These are phyloP conservation scores for Bocquillonia castaneifolia DNA, from an alignment of 441 rosid species.

Conservation along the genomic window DNA sequence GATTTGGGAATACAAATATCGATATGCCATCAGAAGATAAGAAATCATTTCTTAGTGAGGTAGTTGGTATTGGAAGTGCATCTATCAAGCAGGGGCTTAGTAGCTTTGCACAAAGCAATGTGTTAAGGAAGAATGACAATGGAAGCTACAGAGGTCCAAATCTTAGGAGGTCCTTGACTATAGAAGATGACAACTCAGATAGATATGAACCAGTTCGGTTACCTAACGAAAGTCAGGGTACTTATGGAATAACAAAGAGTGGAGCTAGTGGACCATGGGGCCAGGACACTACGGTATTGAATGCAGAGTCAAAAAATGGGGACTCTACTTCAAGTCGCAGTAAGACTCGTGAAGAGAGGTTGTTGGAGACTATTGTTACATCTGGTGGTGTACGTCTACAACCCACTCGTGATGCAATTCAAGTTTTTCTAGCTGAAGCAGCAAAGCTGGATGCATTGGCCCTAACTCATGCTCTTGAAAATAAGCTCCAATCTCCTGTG, in stretches of 20 bases:
- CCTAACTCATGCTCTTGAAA: constrained; percentile 68
- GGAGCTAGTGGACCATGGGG: constrained; percentile 63
- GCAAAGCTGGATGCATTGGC: constrained; percentile 72
- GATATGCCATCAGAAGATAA: constrained; percentile 73
- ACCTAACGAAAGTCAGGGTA: constrained; percentile 40
- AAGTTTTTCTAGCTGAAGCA: constrained; percentile 76
- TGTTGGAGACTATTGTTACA: constrained; percentile 89
- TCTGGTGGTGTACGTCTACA: constrained; percentile 92
- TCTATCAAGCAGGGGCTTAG: constrained; percentile 90
- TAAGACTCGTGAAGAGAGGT: constrained; percentile 81
- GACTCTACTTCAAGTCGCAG: constrained; percentile 47
- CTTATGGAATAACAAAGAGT: constrained; percentile 43
- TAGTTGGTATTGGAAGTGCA: constrained; percentile 90
- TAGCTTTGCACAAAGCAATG: constrained; percentile 72
- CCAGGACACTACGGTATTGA: constrained; percentile 37
- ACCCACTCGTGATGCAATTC: constrained; percentile 93
- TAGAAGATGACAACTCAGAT: constrained; percentile 57
- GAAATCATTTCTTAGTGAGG: constrained; percentile 92
- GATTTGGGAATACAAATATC: constrained; percentile 85
- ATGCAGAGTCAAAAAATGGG: constrained; percentile 36
- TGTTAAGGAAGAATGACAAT: constrained; percentile 60
- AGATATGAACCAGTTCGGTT: constrained; percentile 71
- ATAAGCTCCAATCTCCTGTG: constrained; percentile 77
- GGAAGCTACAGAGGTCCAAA: constrained; percentile 84
- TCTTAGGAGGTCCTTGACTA: constrained; percentile 81